Percentiles rank a stretch among this genome's conserved stretches.
Conservation (phyloP, 345 rosid species). For the Pistacia atlantica region DNA sequence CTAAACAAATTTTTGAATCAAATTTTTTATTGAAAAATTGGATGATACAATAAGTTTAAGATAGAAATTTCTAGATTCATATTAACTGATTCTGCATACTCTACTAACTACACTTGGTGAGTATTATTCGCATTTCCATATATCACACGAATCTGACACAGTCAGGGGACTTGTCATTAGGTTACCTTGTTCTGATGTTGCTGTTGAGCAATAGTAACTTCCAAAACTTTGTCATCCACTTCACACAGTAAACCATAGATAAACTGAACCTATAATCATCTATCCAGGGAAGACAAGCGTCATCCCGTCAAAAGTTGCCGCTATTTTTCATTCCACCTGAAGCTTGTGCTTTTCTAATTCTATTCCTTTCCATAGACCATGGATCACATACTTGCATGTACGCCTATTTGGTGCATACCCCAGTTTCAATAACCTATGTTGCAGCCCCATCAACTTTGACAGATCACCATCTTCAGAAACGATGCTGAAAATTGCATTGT, state of each 20-base stretch:
- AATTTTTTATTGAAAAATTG: no score
- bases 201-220: background rate
- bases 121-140: background rate
- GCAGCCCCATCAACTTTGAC: slow-evolving; percentile 53
- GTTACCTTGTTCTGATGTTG: background rate
- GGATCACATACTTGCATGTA: slow-evolving; percentile 58
- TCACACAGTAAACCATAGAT: background rate
- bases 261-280: background rate
- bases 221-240: background rate
- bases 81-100: background rate
- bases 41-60: background rate
- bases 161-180: background rate
- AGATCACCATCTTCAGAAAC: slow-evolving; percentile 49
- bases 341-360: slow-evolving; percentile 11
- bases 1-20: no score
- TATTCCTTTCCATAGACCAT: slow-evolving; percentile 37
- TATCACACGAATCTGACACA: background rate
- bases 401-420: slow-evolving; percentile 66
- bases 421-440: slow-evolving; percentile 60
- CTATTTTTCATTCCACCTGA: background rate
- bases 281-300: background rate
- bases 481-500: slow-evolving; percentile 44
- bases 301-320: background rate
- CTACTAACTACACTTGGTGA: background rate
- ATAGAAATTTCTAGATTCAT: background rate